Evolutionary conservation across 306 rosid genomes (phyloP).

Genomic region (Sicyos edulis): DNA sequence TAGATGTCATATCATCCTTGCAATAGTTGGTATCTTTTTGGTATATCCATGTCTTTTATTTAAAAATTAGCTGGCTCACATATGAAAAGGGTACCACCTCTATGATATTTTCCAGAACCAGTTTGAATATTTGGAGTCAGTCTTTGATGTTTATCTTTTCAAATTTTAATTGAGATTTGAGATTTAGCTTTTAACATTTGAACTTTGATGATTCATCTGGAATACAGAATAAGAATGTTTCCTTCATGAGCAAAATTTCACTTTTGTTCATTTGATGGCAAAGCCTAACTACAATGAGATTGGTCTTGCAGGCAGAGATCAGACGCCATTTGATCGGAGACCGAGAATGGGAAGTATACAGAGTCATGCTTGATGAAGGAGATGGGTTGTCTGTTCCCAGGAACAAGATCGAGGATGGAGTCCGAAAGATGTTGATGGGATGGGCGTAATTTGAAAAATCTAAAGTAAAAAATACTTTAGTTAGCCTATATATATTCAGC

Average conservation of each 20-base stretch:
- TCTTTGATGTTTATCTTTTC: not conserved
- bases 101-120: not conserved
- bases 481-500: constrained; percentile 1
- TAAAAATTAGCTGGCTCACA: not conserved
- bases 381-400: constrained; percentile 46
- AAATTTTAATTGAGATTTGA: not conserved
- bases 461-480: not conserved
- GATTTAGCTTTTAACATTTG: no score
- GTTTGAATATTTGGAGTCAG: not conserved
- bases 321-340: constrained; percentile 65
- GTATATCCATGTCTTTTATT: not conserved
- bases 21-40: not conserved
- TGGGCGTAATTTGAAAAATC: constrained; percentile 46
- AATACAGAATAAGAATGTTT: not conserved
- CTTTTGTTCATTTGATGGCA: not conserved
- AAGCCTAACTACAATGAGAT: constrained; percentile 6
- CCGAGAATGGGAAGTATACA: constrained; percentile 89
- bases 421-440: constrained; percentile 94
- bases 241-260: not conserved
- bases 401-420: constrained; percentile 59
- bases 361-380: constrained; percentile 86
- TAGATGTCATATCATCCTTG: constrained; percentile 12
- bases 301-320: constrained; percentile 62
- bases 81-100: not conserved
- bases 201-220: not conserved